Evolutionary conservation across 345 rosid species (phyloP), one percentile per base, ranked within the genome.

Genomic region (Lepidium aucheri): DNA sequence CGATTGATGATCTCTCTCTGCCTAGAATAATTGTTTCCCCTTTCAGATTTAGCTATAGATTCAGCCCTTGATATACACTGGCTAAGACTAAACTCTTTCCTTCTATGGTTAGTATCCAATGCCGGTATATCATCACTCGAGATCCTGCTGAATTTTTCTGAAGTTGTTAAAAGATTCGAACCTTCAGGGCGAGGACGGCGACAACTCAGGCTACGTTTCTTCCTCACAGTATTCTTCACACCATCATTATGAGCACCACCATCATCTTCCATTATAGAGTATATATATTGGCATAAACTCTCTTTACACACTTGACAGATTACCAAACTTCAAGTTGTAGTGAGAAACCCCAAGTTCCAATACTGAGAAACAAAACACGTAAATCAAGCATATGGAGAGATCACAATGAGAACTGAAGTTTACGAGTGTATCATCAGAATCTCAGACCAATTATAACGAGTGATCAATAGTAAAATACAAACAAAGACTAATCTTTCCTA

Each of bases 31-130:
- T 67, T 79, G 72, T 69, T 66, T 30, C 76, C 80, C 40, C 68
- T 82, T 32, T 78, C 83, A 18, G 68, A 32, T 30, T 65, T 76
- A 1, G 64, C 44, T 38, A 77, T 65, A 53, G 83, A 74, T 76
- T 83, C 75, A 65, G 73, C 71, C 60, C 80, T 80, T 5, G 83
- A 75, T 55, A 81, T 73, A 35, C 82, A 80, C 32, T 83, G 93
- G 74, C 84, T 88, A 70, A 93, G 82, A 75, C 74, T 85, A 69
- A 85, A 80, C 74, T 87, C 90, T 80, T 87, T 87, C 77, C 78
- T 78, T 65, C 64, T 80, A 45, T 80, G 75, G 72, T 74, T 84
- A 34, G 72, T 60, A 66, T 85, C 84, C 45, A 51, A 78, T 9
- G 84, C 83, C 0, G 53, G 74, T 45, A 74, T 83, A 67, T 90